These are phyloP conservation scores for Aspergillus phoenicis DNA, from an alignment of 2,329 filamentous ascomycete genomes.

Conservation along the genomic window DNA sequence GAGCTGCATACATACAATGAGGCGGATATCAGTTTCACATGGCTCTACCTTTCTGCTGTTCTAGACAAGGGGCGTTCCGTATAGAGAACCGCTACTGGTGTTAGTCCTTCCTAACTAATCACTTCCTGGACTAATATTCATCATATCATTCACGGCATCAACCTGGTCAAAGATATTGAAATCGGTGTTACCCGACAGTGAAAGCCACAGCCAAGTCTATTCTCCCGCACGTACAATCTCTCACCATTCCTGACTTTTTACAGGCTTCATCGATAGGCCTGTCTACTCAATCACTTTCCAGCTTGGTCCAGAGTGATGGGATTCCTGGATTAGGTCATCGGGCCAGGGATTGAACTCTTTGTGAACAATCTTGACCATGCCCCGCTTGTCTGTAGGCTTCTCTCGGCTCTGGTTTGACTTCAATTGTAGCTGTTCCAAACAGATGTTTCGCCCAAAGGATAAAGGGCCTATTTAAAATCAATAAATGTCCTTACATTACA, in stretches of 20 bases:
- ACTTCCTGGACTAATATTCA: slow-evolving; percentile 4
- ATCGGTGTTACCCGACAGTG: not conserved
- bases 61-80: not conserved
- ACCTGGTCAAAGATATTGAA: not conserved
- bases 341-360: too few species aligned
- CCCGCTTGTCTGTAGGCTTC: too few species aligned
- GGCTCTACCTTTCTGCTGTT: not conserved
- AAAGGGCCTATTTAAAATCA: too few species aligned
- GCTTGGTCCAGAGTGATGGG: not conserved
- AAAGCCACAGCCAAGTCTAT: not conserved
- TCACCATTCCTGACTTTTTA: not conserved
- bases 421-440: too few species aligned
- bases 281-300: not conserved
- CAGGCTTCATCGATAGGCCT: not conserved
- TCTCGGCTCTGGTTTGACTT: too few species aligned
- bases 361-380: too few species aligned
- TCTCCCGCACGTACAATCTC: not conserved
- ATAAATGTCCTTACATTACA: too few species aligned
- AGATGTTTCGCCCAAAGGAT: too few species aligned
- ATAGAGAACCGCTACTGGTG: not conserved
- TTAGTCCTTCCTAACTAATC: not conserved
- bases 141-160: not conserved
- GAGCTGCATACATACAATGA: too few species aligned
- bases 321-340: too few species aligned
- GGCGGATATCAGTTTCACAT: not conserved